A percentile compares a stretch with the other conserved stretches of the same genome.
Evolutionary conservation across 495 filamentous ascomycete species (phyloP).

Genomic region (Penicillium maclennaniae): DNA sequence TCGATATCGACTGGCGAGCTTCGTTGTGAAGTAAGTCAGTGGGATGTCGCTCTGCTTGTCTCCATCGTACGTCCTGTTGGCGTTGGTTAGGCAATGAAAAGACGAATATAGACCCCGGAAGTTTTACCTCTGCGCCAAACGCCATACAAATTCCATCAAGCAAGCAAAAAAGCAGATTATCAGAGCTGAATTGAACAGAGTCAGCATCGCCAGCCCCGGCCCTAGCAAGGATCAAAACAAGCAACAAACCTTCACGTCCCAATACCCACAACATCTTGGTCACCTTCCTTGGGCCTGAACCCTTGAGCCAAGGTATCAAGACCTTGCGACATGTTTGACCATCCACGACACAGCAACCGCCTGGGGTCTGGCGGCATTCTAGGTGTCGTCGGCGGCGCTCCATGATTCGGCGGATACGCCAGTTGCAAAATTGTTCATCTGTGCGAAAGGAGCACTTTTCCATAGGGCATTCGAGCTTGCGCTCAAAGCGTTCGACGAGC

Average conservation of each 20-base stretch:
- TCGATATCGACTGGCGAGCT: too few species aligned
- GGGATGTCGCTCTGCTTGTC: neutral
- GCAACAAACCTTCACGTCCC: conserved; percentile 32
- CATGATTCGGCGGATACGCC: conserved; percentile 39
- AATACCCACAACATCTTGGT: conserved; percentile 5
- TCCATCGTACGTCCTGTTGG: neutral
- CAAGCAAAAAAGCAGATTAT: neutral
- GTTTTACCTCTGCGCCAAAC: neutral
- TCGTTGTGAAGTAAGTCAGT: too few species aligned
- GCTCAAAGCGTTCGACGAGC: conserved; percentile 56
- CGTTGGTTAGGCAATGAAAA: neutral
- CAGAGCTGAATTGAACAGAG: neutral
- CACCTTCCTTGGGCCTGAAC: conserved; percentile 10
- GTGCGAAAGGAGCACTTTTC: conserved; percentile 46
- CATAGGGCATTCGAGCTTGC: conserved; percentile 45
- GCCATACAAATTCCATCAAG: conserved; percentile 1
- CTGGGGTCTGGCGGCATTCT: conserved; percentile 27
- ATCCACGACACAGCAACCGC: conserved; percentile 36
- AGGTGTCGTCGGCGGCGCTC: conserved; percentile 40
- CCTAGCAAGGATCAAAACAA: neutral
- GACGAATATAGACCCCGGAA: neutral
- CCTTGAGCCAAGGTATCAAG: conserved; percentile 36
- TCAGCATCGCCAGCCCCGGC: neutral
- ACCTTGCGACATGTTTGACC: conserved; percentile 35
- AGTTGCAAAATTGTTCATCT: conserved; percentile 43